Base-by-base conservation (phyloP, 2,329 filamentous ascomycete genomes). In the Kalaharituber pfeilii region DNA sequence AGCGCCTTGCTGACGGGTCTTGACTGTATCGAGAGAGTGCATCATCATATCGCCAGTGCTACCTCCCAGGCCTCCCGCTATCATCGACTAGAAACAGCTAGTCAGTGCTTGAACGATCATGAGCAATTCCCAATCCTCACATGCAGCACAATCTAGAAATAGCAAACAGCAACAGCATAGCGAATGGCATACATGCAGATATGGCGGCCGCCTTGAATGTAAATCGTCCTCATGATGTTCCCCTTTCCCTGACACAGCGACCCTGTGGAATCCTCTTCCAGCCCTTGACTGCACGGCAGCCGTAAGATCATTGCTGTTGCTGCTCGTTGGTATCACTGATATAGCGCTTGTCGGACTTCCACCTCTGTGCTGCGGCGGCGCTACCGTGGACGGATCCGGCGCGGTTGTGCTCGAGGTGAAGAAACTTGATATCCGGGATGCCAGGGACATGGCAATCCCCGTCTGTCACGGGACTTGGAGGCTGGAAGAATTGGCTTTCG, bases 1-100 rank as follows among this genome's bases (percentile, higher is more conserved):
- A 66, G 96, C 91, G 65, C 89, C 91, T 70, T 98, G 91, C 68
- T 98, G 93, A 63, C 91, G 79, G 49, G 91, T 98, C 72, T 98
- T 98, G 64, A 98, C 91, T 0, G 91, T 98, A 69, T 98, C 91
- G 65, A 98, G 77, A 47, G 89, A 96, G 72, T 98, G 91, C 91
- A 98, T 98, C 62, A 98, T 73, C 77, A 98, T 84, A 69, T 98
- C 91, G 56, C 93, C 91, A 54, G 84, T 93, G 15, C 85, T 88
- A 52, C 91, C 91, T 65, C 93, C 91, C 52, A 93, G 73, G 57
- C 89, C 91, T 65, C 91, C 91, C 29, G 91, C 91, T 65, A 98
- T 75, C 88, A 96, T 98, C 67, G 84, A 81, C 86, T 94, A 63
- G 33, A 52, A 11, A 20, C 3, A 36, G 24, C 13, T 18, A 29